phyloP scores from a whole-genome alignment of 768 basidiomycete species.

The Lenzites betulinus region DNA sequence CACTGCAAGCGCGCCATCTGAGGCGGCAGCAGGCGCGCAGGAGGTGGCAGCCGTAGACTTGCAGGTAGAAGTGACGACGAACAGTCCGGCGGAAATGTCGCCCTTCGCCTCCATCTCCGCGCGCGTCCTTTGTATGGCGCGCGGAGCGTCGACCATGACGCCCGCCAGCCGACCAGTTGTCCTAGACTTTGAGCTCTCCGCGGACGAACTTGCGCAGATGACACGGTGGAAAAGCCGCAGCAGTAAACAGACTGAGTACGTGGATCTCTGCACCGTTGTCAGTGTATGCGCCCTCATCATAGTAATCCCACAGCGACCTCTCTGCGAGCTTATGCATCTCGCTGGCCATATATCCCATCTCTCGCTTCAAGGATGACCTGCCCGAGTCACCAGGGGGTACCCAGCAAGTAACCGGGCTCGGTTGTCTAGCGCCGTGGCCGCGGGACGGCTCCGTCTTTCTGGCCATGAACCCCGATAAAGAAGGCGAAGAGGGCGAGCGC shows the following conservation, averaged over 20 bases:
- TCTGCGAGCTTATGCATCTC: constrained; percentile 19
- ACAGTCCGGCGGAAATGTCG: background rate
- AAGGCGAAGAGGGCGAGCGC: background rate
- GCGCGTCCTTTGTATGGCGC: constrained; percentile 4
- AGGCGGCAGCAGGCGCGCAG: background rate
- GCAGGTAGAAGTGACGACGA: background rate
- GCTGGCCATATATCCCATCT: constrained; percentile 14
- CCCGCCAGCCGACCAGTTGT: background rate
- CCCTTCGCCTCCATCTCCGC: background rate
- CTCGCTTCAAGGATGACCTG: background rate
- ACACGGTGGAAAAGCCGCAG: constrained; percentile 11
- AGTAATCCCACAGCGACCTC: constrained; percentile 8
- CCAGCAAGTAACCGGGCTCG: background rate
- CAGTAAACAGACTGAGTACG: constrained; percentile 4
- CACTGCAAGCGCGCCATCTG: too few relatives aligned
- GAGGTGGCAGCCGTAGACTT: too few relatives aligned
- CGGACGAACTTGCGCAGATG: constrained; percentile 6
- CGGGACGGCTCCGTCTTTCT: constrained; percentile 7
- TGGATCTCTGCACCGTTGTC: background rate
- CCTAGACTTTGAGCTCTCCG: constrained; percentile 18
- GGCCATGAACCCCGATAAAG: background rate
- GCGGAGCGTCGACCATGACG: constrained; percentile 6
- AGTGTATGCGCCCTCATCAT: background rate
- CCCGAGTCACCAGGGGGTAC: background rate
- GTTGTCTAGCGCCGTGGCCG: constrained; percentile 12